A percentile compares a stretch with the other conserved stretches of the same genome.
Conservation (phyloP, 805 yeast genomes). For the Kluyveromyces nonfermentans region DNA sequence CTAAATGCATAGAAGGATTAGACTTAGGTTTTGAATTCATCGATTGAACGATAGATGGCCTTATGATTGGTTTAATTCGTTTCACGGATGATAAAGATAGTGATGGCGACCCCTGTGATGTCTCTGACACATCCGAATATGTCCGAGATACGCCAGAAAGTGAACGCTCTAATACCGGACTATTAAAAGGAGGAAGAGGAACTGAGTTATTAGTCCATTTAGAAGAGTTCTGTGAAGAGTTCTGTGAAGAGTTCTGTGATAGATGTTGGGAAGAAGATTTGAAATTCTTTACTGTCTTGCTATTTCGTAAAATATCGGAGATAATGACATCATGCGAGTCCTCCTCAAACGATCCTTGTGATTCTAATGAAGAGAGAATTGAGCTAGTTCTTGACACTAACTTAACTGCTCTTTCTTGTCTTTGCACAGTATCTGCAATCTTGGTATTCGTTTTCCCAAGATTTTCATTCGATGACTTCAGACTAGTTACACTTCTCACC, state of each 20-base stretch:
- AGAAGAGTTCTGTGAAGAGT: constrained; percentile 1
- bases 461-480: neutral
- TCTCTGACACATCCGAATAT: constrained; percentile 3
- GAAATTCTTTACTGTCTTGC: constrained; percentile 19
- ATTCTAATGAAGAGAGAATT: constrained; percentile 10
- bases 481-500: neutral
- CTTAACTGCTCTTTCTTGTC: neutral
- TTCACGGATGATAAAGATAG: constrained; percentile 2
- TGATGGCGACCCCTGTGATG: constrained; percentile 1
- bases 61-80: neutral
- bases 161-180: neutral
- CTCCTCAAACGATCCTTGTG: constrained; percentile 29
- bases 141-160: constrained; percentile 15
- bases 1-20: constrained; percentile 5
- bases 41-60: neutral
- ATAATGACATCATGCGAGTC: constrained; percentile 20
- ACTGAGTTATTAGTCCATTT: constrained; percentile 1
- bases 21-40: neutral
- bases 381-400: neutral
- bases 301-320: constrained; percentile 12
- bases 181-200: neutral
- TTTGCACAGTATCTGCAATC: neutral
- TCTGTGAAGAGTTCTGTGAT: neutral
- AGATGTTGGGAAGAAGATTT: constrained; percentile 8
- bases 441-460: neutral